Evolutionary conservation across 768 basidiomycete species (phyloP).

Genomic region (Russula lepida): DNA sequence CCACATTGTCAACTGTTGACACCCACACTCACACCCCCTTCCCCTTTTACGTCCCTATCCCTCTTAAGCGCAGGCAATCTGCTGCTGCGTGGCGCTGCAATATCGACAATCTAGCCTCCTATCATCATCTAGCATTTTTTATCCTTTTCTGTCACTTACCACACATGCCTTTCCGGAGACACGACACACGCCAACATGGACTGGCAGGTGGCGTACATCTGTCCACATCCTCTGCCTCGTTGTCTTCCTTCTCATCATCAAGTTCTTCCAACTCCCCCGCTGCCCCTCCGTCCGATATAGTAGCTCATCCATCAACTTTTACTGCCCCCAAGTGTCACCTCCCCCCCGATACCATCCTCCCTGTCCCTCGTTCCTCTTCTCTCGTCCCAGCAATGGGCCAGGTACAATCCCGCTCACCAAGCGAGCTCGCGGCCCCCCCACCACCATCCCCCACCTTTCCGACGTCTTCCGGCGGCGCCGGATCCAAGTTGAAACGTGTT

Average conservation of each 20-base stretch:
- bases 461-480: constrained; percentile 27
- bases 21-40: not conserved
- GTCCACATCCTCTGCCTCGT: constrained; percentile 34
- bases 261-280: constrained; percentile 34
- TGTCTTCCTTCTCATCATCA: constrained; percentile 38
- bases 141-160: not conserved
- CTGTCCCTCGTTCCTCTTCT: constrained; percentile 28
- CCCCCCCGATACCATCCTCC: constrained; percentile 23
- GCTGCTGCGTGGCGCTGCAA: constrained; percentile 15
- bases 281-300: constrained; percentile 33
- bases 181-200: constrained; percentile 12
- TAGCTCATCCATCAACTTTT: constrained; percentile 27
- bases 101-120: constrained; percentile 19
- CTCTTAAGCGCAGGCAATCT: constrained; percentile 9
- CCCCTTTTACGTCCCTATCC: constrained; percentile 18
- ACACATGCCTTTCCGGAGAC: constrained; percentile 19
- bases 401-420: constrained; percentile 25
- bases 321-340: constrained; percentile 24
- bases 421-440: constrained; percentile 21
- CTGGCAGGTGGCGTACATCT: constrained; percentile 26
- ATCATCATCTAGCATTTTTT: constrained; percentile 8
- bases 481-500: constrained; percentile 49
- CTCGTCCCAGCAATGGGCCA: constrained; percentile 34
- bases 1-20: constrained; percentile 17
- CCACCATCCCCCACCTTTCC: constrained; percentile 23